Evolutionary conservation across 176 grass and related monocot genomes (phyloP).

Genomic region (Chrysopogon serrulatus): DNA sequence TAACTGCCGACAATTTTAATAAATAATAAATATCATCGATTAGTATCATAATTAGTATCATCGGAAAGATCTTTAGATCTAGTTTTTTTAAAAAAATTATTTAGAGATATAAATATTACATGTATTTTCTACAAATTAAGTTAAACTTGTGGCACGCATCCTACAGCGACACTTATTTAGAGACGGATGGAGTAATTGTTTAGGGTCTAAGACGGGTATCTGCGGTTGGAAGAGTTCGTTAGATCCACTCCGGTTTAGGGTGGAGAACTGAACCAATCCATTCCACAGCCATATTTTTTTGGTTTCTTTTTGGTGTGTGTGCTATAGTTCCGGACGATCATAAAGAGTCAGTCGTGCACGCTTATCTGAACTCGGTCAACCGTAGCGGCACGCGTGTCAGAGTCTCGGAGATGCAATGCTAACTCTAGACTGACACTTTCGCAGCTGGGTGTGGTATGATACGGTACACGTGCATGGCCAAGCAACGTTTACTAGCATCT

Average conservation of each 20-base stretch:
- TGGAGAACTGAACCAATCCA: conserved; percentile 3
- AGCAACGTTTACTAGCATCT: neutral
- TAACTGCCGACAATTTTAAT: too few species aligned
- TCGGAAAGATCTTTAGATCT: too few species aligned
- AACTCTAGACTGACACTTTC: neutral
- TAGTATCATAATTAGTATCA: too few species aligned
- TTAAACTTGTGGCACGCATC: too few species aligned
- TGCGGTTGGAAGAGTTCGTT: conserved; percentile 40
- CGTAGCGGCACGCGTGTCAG: neutral
- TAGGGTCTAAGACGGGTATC: conserved; percentile 18
- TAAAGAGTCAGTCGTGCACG: neutral
- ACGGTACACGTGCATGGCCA: neutral
- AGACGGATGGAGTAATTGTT: too few species aligned
- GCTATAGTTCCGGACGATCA: neutral
- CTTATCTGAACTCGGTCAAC: conserved; percentile 27
- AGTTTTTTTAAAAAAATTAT: too few species aligned
- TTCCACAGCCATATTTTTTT: neutral
- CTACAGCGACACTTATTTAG: too few species aligned
- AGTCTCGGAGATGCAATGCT: neutral
- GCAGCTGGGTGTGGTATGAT: neutral
- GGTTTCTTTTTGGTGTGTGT: neutral
- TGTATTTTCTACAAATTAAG: too few species aligned
- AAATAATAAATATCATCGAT: too few species aligned
- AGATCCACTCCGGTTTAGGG: conserved; percentile 35
- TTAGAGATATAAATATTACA: too few species aligned